Evolutionary conservation across 345 rosid genomes (phyloP).

Genomic region (Pelargonium nanum): DNA sequence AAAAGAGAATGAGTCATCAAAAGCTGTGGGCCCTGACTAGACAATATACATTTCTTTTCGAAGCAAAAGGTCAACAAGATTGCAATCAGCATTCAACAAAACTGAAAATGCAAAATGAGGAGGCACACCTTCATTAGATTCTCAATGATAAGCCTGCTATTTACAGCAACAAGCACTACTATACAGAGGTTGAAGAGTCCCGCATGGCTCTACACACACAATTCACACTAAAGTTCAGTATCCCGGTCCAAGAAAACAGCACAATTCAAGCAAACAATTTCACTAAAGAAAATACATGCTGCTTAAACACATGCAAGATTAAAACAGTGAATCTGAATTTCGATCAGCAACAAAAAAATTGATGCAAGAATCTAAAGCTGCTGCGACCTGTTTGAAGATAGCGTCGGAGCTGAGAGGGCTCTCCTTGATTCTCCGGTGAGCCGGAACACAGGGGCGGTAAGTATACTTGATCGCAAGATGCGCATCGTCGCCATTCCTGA

Average conservation of each 20-base stretch:
- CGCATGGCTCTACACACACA: conserved; percentile 82
- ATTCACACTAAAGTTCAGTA: not conserved
- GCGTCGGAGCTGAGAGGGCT: conserved; percentile 88
- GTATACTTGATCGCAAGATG: conserved; percentile 27
- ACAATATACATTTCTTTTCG: too few relatives aligned
- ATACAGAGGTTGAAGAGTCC: conserved; percentile 93
- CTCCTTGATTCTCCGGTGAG: conserved; percentile 59
- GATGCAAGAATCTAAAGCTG: not conserved
- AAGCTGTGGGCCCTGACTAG: not conserved
- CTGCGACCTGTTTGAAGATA: conserved; percentile 67
- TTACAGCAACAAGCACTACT: conserved; percentile 94
- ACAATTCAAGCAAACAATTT: not conserved
- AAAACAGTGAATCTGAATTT: not conserved
- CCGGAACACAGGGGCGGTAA: conserved; percentile 69
- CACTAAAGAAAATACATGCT: too few relatives aligned
- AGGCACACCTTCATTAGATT: conserved; percentile 75
- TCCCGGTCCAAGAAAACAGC: not conserved
- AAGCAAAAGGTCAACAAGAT: too few relatives aligned
- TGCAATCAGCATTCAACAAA: not conserved
- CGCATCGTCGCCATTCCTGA: conserved; percentile 16
- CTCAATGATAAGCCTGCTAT: conserved; percentile 93
- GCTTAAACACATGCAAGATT: too few relatives aligned
- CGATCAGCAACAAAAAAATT: not conserved
- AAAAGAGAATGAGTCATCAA: not conserved
- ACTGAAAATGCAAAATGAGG: not conserved